A percentile compares a stretch with the other conserved stretches of the same genome.
Conservation (phyloP, 768 basidiomycete genomes). For the Lentinula lateritia region DNA sequence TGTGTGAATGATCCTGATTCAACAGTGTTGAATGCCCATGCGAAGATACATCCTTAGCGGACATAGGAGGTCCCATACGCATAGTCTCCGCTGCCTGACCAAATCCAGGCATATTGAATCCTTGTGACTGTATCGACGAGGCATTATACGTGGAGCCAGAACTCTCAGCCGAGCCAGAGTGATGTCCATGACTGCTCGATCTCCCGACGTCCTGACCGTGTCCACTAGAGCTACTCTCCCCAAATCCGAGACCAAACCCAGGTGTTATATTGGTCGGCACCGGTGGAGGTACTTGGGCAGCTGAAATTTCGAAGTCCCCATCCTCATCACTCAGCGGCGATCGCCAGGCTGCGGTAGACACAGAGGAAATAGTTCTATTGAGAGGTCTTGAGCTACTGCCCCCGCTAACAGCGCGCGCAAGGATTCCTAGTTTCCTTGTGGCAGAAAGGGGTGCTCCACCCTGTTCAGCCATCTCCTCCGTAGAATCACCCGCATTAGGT, state of each 20-base stretch:
- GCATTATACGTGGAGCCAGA: background rate
- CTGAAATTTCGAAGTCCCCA: background rate
- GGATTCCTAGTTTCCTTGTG: background rate
- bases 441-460: background rate
- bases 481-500: background rate
- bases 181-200: background rate
- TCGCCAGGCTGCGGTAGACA: background rate
- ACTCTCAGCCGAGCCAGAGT: background rate
- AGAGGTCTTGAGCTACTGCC: background rate
- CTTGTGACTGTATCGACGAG: background rate
- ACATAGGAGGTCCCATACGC: background rate
- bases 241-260: background rate
- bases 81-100: constrained; percentile 2
- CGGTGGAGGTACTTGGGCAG: background rate
- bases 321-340: constrained; percentile 1
- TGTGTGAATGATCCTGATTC: background rate
- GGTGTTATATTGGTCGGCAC: background rate
- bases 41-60: background rate
- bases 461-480: background rate
- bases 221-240: background rate
- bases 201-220: background rate
- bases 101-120: background rate
- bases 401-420: background rate
- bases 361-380: background rate
- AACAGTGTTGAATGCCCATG: background rate